phyloP scores from a whole-genome alignment of 2,329 filamentous ascomycete genomes.

The Colletotrichum sp. region DNA sequence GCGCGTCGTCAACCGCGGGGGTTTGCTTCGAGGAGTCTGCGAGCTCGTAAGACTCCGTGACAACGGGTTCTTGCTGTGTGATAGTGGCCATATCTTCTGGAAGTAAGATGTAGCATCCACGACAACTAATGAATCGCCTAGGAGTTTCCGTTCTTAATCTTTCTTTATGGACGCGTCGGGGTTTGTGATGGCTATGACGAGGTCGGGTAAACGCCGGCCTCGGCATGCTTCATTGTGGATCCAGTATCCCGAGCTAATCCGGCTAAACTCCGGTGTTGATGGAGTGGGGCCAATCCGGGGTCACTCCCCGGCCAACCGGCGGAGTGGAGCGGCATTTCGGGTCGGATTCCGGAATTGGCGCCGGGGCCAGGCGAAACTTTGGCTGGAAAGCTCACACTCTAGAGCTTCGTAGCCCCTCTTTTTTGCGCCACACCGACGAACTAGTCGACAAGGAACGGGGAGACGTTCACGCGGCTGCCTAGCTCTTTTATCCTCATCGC shows the following conservation, averaged over 20 bases:
- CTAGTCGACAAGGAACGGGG: neutral
- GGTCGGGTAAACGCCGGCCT: neutral
- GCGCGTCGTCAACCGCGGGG: neutral
- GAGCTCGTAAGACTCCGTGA: neutral
- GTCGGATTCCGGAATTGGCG: neutral
- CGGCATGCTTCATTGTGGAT: neutral
- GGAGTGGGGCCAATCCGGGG: neutral
- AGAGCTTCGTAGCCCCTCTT: neutral
- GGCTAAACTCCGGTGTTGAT: neutral
- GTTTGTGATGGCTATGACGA: neutral
- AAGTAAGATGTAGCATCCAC: neutral
- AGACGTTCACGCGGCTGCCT: neutral
- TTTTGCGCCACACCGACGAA: neutral
- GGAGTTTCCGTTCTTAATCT: neutral
- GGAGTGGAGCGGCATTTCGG: neutral
- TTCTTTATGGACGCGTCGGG: neutral
- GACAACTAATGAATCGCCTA: neutral
- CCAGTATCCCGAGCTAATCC: neutral
- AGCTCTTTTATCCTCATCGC: neutral
- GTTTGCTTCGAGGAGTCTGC: neutral
- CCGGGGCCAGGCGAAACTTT: neutral
- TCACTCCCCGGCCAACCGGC: neutral
- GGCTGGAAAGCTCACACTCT: neutral
- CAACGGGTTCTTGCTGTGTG: neutral
- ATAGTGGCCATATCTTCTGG: neutral